Conservation (phyloP, 1,139 yeast species). For the Pichia inconspicua region DNA sequence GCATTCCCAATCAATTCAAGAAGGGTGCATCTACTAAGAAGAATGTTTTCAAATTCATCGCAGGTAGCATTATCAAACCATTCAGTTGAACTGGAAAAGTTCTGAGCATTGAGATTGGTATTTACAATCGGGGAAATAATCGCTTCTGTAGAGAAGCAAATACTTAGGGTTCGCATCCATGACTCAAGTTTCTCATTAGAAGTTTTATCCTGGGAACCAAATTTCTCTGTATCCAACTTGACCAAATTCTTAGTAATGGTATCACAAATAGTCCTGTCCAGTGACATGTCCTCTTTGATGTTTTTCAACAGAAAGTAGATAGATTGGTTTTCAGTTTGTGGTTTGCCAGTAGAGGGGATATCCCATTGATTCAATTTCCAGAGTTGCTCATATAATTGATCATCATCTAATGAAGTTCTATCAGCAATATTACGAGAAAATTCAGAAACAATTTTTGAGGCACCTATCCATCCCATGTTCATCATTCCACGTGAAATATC, state of each 20-base stretch:
- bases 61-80: conserved; percentile 37
- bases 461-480: conserved; percentile 42
- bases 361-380: conserved; percentile 77
- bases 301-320: conserved; percentile 43
- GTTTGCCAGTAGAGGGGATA: conserved; percentile 36
- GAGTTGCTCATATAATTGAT: conserved; percentile 39
- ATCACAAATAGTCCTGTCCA: conserved; percentile 18
- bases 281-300: conserved; percentile 30
- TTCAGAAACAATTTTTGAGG: conserved; percentile 31
- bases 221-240: conserved; percentile 1
- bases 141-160: conserved; percentile 28
- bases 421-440: conserved; percentile 3
- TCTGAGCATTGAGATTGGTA: conserved; percentile 9
- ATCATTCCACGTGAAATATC: conserved; percentile 34
- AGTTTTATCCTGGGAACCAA: conserved; percentile 1
- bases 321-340: conserved; percentile 34
- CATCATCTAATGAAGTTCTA: background rate
- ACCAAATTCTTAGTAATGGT: conserved; percentile 21
- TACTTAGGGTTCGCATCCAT: conserved; percentile 36
- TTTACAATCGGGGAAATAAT: conserved; percentile 2
- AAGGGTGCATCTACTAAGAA: conserved; percentile 34
- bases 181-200: conserved; percentile 12
- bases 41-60: conserved; percentile 34
- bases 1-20: conserved; percentile 27
- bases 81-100: conserved; percentile 8